Base-by-base conservation (phyloP, 2,329 filamentous ascomycete genomes). In the Aspergillus sp. region DNA sequence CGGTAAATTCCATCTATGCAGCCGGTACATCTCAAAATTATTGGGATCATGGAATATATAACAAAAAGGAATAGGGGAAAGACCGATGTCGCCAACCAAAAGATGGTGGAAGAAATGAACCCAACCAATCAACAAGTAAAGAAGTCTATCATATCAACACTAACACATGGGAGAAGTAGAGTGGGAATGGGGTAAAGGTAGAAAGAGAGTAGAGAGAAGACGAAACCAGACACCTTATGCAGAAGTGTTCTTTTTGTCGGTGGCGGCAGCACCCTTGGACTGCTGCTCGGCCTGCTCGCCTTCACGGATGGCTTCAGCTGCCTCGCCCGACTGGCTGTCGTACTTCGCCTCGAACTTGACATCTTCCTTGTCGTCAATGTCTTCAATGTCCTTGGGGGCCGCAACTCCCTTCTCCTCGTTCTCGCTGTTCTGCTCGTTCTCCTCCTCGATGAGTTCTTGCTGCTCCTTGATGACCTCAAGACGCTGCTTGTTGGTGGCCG, bases 401-500 rank as follows among this genome's bases (percentile, higher is more conserved):
- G 87, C 81, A 47, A 88, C 81, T 11, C 89, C 89, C 38, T 84
- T 85, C 65, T 86, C 86, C 71, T 89, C 85, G 73, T 89, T 90
- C 71, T 88, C 84, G 69, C 91, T 83, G 66, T 89, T 89, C 77
- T 99, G 93, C 78, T 94, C 84, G 59, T 93, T 95, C 79, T 99
- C 94, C 70, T 99, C 94, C 58, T 96, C 88, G 53, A 99, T 99
- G 58, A 99, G 85, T 71, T 97, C 94, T 73, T 99, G 89, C 78
- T 99, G 94, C 78, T 99, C 94, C 82, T 91, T 95, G 69, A 99
- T 83, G 14, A 99, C 94, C 78, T 99, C 94, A 40, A 99, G 88
- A 71, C 94, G 88, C 80, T 97, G 94, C 82, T 95, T 97, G 84
- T 99, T 99, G 60, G 94, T 99, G 20, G 94, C 94, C 10, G 92